Percentiles rank a stretch among this genome's conserved stretches.
Conservation (phyloP, 1,139 yeast genomes). For the Suhomyces chickasaworum region DNA sequence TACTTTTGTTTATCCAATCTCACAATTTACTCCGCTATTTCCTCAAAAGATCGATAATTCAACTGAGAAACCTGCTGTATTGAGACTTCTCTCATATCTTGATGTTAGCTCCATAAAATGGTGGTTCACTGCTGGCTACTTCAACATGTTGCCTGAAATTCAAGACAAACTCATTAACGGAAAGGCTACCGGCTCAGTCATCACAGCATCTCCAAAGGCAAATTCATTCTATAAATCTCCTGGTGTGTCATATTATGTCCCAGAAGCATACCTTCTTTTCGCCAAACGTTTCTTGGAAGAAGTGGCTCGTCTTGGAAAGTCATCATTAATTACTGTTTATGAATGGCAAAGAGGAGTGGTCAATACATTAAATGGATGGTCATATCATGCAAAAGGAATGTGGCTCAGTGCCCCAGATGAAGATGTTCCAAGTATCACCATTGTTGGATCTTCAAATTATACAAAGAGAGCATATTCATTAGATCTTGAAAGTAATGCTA, state of each 20-base stretch:
- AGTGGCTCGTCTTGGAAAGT: conserved; percentile 48
- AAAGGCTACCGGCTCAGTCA: conserved; percentile 66
- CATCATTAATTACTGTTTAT: conserved; percentile 52
- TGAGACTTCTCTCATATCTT: conserved; percentile 60
- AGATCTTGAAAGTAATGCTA: conserved; percentile 86
- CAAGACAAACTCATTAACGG: conserved; percentile 61
- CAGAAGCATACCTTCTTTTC: conserved; percentile 82
- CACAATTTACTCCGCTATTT: conserved; percentile 85
- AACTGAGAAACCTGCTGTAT: conserved; percentile 76
- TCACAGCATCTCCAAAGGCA: conserved; percentile 91
- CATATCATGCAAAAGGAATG: conserved; percentile 97
- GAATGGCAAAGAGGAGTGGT: conserved; percentile 92
- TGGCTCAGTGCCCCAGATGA: conserved; percentile 76
- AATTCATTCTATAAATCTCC: conserved; percentile 87
- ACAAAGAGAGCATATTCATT: conserved; percentile 86
- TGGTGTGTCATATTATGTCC: conserved; percentile 81
- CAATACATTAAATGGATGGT: conserved; percentile 86
- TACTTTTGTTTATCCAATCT: conserved; percentile 87
- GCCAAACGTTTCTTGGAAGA: conserved; percentile 69
- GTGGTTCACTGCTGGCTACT: conserved; percentile 96
- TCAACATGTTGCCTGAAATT: conserved; percentile 83
- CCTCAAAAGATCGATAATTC: conserved; percentile 58
- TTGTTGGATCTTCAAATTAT: conserved; percentile 91
- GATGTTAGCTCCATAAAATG: conserved; percentile 62
- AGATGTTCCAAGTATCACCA: conserved; percentile 65